Evolutionary conservation across 2,329 filamentous ascomycete genomes (phyloP).

Genomic region (Ustulina deusta): DNA sequence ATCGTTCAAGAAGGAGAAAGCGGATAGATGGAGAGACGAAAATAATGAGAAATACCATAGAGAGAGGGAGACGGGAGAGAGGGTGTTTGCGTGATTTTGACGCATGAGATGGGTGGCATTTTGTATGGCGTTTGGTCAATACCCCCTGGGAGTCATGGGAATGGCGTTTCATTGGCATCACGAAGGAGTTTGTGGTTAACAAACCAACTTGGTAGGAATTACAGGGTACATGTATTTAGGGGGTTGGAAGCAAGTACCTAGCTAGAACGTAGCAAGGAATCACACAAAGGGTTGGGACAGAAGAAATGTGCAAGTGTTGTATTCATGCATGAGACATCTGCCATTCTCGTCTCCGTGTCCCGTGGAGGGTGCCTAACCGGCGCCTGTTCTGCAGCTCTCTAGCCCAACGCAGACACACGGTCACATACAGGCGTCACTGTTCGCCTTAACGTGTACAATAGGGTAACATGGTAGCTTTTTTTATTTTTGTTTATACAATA

Average conservation of each 20-base stretch:
- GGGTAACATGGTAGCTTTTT: not conserved
- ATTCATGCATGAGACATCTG: constrained; percentile 34
- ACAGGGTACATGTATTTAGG: not conserved
- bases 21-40: not conserved
- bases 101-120: constrained; percentile 35
- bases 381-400: not conserved
- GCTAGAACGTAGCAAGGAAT: not conserved
- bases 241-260: not conserved
- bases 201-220: not conserved
- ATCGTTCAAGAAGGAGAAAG: not conserved
- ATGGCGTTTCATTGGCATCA: constrained; percentile 31
- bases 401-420: not conserved
- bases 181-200: not conserved
- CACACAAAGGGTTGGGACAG: constrained; percentile 16
- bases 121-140: constrained; percentile 43
- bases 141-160: constrained; percentile 43
- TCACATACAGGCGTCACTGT: constrained; percentile 8
- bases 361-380: not conserved
- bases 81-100: not conserved
- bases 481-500: constrained; percentile 15
- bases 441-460: not conserved
- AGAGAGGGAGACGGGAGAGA: not conserved
- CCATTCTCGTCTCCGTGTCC: constrained; percentile 14
- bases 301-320: constrained; percentile 38
- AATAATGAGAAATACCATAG: not conserved